These are phyloP conservation scores for Phytophthora podocarpi DNA, from an alignment of 352 stramenopile species.

Conservation along the genomic window DNA sequence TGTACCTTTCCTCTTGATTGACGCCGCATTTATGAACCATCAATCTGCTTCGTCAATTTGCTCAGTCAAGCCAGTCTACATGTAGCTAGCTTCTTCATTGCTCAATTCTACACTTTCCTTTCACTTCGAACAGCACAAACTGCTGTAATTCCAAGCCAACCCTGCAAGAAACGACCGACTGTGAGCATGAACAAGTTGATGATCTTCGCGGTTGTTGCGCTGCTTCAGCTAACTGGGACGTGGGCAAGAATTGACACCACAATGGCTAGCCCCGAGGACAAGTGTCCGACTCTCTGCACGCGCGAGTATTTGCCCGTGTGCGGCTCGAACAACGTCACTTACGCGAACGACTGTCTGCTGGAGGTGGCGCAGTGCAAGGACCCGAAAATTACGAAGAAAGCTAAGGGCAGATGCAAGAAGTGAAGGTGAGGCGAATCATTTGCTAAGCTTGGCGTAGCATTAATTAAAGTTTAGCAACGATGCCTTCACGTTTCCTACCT, in stretches of 20 bases:
- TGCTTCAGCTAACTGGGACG: constrained; percentile 11
- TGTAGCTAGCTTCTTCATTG: background rate
- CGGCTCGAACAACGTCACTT: constrained; percentile 33
- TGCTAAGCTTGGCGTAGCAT: no score
- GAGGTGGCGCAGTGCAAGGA: constrained; percentile 5
- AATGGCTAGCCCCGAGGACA: background rate
- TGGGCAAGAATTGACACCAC: background rate
- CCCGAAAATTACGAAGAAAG: background rate
- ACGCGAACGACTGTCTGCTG: constrained; percentile 30
- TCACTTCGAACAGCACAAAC: constrained; percentile 13
- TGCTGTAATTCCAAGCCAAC: no score
- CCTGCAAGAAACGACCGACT: background rate
- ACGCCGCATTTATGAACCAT: no score
- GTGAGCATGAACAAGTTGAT: constrained; percentile 19
- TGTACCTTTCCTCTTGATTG: no score
- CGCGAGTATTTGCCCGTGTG: constrained; percentile 25
- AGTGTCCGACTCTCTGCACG: constrained; percentile 2
- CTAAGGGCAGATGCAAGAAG: background rate
- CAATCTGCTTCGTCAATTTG: no score
- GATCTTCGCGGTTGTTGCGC: constrained; percentile 1
- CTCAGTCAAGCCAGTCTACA: no score
- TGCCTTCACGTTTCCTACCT: no score
- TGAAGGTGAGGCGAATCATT: background rate
- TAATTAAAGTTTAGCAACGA: no score
- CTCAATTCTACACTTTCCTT: background rate